Evolutionary conservation across 202 grass and related monocot species (phyloP).

Genomic region (Cymbopogon flexuosus): DNA sequence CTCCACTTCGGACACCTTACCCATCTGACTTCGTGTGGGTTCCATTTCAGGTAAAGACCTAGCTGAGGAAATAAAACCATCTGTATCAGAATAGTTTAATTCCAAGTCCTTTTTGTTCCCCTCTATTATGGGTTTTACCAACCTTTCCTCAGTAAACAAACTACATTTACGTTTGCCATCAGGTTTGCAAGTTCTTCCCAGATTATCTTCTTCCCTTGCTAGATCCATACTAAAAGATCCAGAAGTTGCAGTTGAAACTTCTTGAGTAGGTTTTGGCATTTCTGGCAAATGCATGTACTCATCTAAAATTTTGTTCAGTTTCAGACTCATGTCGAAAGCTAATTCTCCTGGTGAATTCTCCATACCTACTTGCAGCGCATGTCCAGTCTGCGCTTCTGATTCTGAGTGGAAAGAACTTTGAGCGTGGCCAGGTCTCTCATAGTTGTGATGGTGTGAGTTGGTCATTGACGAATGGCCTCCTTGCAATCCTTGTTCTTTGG

Average conservation of each 20-base stretch:
- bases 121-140: neutral
- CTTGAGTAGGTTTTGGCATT: constrained; percentile 13
- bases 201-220: constrained; percentile 34
- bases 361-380: constrained; percentile 26
- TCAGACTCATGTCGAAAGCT: constrained; percentile 35
- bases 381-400: constrained; percentile 13
- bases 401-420: constrained; percentile 33
- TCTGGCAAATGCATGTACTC: constrained; percentile 38
- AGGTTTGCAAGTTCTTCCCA: neutral
- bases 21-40: constrained; percentile 10
- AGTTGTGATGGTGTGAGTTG: neutral
- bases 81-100: constrained; percentile 8
- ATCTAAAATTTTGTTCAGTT: constrained; percentile 33
- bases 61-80: constrained; percentile 25
- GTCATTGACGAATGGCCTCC: constrained; percentile 10
- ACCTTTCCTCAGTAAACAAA: constrained; percentile 21
- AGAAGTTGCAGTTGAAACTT: constrained; percentile 10
- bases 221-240: constrained; percentile 25
- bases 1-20: neutral
- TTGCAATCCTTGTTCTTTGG: constrained; percentile 25
- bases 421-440: constrained; percentile 19
- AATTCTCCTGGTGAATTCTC: constrained; percentile 39
- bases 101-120: constrained; percentile 25
- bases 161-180: neutral
- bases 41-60: constrained; percentile 21